Percentiles rank a stretch among this genome's conserved stretches.
Evolutionary conservation across 768 basidiomycete species (phyloP).

Genomic region (Russula vinacea): DNA sequence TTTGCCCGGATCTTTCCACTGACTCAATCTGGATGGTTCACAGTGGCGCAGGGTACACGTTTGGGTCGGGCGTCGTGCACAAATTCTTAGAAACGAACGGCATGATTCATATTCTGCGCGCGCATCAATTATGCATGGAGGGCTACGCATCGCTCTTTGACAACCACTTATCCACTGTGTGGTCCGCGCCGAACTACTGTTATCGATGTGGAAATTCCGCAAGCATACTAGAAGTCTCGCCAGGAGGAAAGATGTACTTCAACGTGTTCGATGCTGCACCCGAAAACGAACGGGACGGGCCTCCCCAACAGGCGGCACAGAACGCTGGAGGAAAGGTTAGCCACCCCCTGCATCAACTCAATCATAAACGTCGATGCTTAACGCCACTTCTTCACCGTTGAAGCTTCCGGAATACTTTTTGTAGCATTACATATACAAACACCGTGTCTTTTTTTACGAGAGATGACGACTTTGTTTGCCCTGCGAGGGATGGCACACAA

Average conservation of each 20-base stretch:
- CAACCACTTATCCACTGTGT: conserved; percentile 92
- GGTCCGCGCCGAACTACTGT: conserved; percentile 99
- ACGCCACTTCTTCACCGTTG: conserved; percentile 22
- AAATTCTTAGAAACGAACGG: conserved; percentile 95
- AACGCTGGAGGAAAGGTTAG: conserved; percentile 68
- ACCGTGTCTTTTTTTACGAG: conserved; percentile 24
- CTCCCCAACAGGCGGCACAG: conserved; percentile 71
- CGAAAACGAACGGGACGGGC: conserved; percentile 93
- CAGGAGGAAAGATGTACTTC: conserved; percentile 83
- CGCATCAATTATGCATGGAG: conserved; percentile 99
- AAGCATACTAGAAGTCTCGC: conserved; percentile 92
- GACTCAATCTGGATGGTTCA: conserved; percentile 8
- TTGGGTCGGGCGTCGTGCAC: conserved; percentile 95
- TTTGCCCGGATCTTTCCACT: conserved; percentile 24
- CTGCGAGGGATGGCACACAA: conserved; percentile 23
- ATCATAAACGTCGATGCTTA: conserved; percentile 3
- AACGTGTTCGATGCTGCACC: conserved; percentile 99
- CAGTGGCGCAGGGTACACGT: conserved; percentile 98
- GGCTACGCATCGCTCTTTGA: conserved; percentile 98
- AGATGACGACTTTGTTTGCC: conserved; percentile 23
- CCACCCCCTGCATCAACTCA: neutral
- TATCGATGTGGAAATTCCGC: conserved; percentile 98
- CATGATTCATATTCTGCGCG: conserved; percentile 96
- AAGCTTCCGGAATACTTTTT: conserved; percentile 83
- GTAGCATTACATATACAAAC: conserved; percentile 33